phyloP scores from a whole-genome alignment of 805 yeast species.

The Teunomyces atbi region DNA sequence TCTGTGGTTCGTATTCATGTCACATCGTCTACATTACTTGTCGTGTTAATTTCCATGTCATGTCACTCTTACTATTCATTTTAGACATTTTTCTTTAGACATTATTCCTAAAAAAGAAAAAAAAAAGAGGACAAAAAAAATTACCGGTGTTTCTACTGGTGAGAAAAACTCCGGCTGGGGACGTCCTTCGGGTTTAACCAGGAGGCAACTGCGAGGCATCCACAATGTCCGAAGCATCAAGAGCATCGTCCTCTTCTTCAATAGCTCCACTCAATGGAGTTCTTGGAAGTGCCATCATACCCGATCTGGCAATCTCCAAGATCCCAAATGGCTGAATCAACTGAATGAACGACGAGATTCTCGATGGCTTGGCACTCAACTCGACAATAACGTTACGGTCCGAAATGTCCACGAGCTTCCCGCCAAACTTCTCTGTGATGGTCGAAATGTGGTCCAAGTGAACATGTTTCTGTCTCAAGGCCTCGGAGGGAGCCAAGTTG shows the following conservation, averaged over 20 bases:
- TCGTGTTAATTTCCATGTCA: too few relatives aligned
- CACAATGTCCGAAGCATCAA: constrained; percentile 66
- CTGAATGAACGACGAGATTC: constrained; percentile 82
- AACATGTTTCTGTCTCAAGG: constrained; percentile 87
- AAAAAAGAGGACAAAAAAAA: too few relatives aligned
- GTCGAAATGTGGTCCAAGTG: constrained; percentile 83
- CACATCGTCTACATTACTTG: too few relatives aligned
- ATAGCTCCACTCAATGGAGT: constrained; percentile 68
- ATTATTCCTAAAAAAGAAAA: too few relatives aligned
- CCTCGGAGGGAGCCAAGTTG: constrained; percentile 86
- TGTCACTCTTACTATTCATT: too few relatives aligned
- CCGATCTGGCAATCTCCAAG: constrained; percentile 93
- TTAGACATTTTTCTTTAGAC: too few relatives aligned
- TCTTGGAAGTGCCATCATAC: constrained; percentile 98
- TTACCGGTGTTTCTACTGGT: too few relatives aligned
- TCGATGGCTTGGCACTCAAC: constrained; percentile 88
- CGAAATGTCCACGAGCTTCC: constrained; percentile 85
- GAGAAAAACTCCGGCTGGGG: too few relatives aligned
- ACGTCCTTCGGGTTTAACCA: constrained; percentile 52
- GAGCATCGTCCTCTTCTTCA: constrained; percentile 45
- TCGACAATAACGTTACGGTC: constrained; percentile 94
- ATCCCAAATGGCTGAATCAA: constrained; percentile 95
- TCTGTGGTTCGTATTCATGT: too few relatives aligned
- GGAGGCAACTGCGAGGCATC: constrained; percentile 94
- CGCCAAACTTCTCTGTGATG: constrained; percentile 85